These are phyloP conservation scores for Rhizoctonia solani DNA, from an alignment of 1,284 basidiomycete species.

Conservation along the genomic window DNA sequence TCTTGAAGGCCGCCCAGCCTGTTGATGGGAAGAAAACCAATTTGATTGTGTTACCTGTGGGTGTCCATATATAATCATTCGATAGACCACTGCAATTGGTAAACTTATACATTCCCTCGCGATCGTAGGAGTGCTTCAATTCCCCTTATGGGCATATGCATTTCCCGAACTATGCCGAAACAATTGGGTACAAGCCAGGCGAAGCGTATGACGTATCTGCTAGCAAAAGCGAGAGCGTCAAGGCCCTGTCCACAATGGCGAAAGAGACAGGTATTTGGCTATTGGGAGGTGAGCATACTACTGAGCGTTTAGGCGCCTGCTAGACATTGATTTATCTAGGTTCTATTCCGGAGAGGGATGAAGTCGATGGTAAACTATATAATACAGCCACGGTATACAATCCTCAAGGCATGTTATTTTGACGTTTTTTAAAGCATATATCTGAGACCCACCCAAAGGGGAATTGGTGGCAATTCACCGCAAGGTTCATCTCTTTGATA, in stretches of 20 bases:
- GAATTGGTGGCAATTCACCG: constrained; percentile 87
- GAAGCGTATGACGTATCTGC: constrained; percentile 60
- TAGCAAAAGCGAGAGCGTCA: constrained; percentile 76
- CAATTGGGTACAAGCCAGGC: constrained; percentile 64
- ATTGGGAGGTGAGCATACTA: constrained; percentile 72
- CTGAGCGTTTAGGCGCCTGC: not conserved
- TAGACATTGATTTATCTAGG: constrained; percentile 52
- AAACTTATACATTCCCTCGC: constrained; percentile 23
- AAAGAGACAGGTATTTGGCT: constrained; percentile 84
- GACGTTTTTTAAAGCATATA: not conserved
- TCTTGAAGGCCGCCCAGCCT: constrained; percentile 66
- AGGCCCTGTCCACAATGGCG: constrained; percentile 81
- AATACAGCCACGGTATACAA: constrained; percentile 77
- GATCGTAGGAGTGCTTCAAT: constrained; percentile 90
- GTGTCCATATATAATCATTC: constrained; percentile 40
- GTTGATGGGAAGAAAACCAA: constrained; percentile 63
- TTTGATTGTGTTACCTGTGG: constrained; percentile 85
- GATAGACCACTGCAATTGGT: not conserved
- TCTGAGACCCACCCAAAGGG: constrained; percentile 52
- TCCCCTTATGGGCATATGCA: constrained; percentile 90
- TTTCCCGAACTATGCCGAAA: constrained; percentile 85
- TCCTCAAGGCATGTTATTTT: constrained; percentile 33
- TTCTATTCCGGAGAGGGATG: constrained; percentile 85
- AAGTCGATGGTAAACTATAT: constrained; percentile 71
- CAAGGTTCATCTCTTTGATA: constrained; percentile 97